Evolutionary conservation across 2,329 filamentous ascomycete genomes (phyloP).

Genomic region (Eurotiales sp.): DNA sequence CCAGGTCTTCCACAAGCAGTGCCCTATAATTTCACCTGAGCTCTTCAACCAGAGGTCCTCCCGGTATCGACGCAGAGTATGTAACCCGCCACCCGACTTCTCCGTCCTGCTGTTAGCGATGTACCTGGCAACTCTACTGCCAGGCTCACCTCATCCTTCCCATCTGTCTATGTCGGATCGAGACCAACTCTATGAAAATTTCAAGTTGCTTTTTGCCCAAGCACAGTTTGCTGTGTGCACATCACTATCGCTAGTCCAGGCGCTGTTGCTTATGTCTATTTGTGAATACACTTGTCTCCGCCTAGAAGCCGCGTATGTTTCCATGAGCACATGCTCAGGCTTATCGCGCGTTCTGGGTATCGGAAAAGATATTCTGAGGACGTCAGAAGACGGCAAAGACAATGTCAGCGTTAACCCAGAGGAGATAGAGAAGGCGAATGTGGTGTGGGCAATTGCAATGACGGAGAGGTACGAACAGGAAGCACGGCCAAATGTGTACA

Average conservation of each 20-base stretch:
- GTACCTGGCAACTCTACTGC: conserved; percentile 7
- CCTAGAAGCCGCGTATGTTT: conserved; percentile 9
- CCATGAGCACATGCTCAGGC: conserved; percentile 7
- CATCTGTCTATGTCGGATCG: not conserved
- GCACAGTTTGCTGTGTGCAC: conserved; percentile 3
- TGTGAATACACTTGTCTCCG: conserved; percentile 12
- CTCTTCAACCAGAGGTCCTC: not conserved
- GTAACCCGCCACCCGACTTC: not conserved
- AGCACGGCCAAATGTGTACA: not conserved
- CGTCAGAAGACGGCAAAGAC: not conserved
- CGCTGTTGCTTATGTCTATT: conserved; percentile 4
- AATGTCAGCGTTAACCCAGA: not conserved
- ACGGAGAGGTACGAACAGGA: conserved; percentile 6
- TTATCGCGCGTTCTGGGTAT: conserved; percentile 4
- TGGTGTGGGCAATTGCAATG: conserved; percentile 7
- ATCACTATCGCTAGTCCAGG: conserved; percentile 9
- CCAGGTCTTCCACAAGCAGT: conserved; percentile 5
- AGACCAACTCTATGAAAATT: conserved; percentile 8
- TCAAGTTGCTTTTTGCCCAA: conserved; percentile 13
- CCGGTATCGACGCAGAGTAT: not conserved
- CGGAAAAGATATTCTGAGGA: not conserved
- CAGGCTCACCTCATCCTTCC: not conserved
- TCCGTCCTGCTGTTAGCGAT: conserved; percentile 7
- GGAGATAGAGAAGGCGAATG: conserved; percentile 4
- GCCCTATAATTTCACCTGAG: conserved; percentile 6